A percentile compares a stretch with the other conserved stretches of the same genome.
Conservation (phyloP, 768 basidiomycete genomes). For the Pleurotus sapidus region DNA sequence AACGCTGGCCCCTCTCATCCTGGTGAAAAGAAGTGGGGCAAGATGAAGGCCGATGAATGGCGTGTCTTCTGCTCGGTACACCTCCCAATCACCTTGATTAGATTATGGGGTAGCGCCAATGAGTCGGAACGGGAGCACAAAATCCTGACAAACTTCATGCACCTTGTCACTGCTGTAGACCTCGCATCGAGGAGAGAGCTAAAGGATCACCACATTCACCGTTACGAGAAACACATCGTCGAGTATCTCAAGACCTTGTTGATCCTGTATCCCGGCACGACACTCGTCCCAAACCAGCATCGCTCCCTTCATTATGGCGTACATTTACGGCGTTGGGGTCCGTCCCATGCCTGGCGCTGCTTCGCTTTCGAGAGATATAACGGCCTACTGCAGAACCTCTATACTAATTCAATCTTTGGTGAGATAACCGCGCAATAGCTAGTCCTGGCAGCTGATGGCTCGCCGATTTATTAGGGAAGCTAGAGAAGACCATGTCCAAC, state of each 20-base stretch:
- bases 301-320: constrained; percentile 25
- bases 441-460: neutral
- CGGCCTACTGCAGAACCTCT: neutral
- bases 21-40: constrained; percentile 22
- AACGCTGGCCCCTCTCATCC: constrained; percentile 15
- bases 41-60: constrained; percentile 34
- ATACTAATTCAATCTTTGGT: neutral
- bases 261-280: constrained; percentile 19
- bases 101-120: constrained; percentile 25
- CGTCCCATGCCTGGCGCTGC: constrained; percentile 13
- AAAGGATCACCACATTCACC: constrained; percentile 3
- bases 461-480: too few relatives aligned
- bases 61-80: constrained; percentile 26
- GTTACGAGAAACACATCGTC: constrained; percentile 11
- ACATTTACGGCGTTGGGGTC: constrained; percentile 24
- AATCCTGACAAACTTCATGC: constrained; percentile 27
- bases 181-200: constrained; percentile 15
- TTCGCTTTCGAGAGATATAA: neutral
- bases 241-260: constrained; percentile 17
- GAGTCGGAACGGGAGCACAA: constrained; percentile 8
- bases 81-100: constrained; percentile 29
- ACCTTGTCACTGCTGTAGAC: constrained; percentile 22
- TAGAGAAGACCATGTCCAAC: too few relatives aligned
- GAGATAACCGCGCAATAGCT: neutral
- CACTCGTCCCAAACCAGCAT: constrained; percentile 27